A percentile compares a stretch with the other conserved stretches of the same genome.
phyloP scores from a whole-genome alignment of 352 stramenopile genomes.

The Thraustochytrium sp. region DNA sequence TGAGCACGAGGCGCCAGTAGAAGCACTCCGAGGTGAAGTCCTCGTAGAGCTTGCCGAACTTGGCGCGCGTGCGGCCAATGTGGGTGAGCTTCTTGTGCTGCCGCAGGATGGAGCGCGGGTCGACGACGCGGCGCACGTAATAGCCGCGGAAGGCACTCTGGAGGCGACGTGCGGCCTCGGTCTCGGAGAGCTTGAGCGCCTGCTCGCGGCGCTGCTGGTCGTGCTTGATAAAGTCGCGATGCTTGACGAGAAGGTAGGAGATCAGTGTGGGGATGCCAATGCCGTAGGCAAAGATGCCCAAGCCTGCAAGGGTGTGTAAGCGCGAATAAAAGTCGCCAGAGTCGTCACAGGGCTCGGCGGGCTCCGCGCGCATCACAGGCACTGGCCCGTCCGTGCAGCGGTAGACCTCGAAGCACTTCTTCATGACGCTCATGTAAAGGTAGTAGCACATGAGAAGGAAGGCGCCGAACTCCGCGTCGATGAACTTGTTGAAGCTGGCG shows the following conservation, averaged over 20 bases:
- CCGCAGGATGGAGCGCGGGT: slow-evolving; percentile 16
- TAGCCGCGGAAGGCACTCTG: slow-evolving; percentile 34
- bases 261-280: slow-evolving; percentile 15
- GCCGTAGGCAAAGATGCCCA: slow-evolving; percentile 21
- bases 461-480: slow-evolving; percentile 31
- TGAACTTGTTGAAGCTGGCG: slow-evolving; percentile 33
- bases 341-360: slow-evolving; percentile 3
- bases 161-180: neutral
- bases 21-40: slow-evolving; percentile 45
- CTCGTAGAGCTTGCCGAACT: slow-evolving; percentile 48
- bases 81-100: slow-evolving; percentile 21
- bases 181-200: neutral
- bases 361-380: neutral
- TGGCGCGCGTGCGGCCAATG: slow-evolving; percentile 11
- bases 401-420: slow-evolving; percentile 37
- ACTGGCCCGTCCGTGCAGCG: neutral
- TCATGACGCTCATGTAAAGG: slow-evolving; percentile 37
- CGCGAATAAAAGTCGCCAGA: slow-evolving; percentile 15
- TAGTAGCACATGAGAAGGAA: slow-evolving; percentile 43
- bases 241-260: slow-evolving; percentile 12
- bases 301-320: neutral
- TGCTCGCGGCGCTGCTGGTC: slow-evolving; percentile 18
- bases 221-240: slow-evolving; percentile 40
- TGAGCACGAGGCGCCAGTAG: slow-evolving; percentile 46
- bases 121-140: slow-evolving; percentile 35